Evolutionary conservation across 192 early-diverging fungal species (phyloP).

Genomic region (Backusella psychrophila): DNA sequence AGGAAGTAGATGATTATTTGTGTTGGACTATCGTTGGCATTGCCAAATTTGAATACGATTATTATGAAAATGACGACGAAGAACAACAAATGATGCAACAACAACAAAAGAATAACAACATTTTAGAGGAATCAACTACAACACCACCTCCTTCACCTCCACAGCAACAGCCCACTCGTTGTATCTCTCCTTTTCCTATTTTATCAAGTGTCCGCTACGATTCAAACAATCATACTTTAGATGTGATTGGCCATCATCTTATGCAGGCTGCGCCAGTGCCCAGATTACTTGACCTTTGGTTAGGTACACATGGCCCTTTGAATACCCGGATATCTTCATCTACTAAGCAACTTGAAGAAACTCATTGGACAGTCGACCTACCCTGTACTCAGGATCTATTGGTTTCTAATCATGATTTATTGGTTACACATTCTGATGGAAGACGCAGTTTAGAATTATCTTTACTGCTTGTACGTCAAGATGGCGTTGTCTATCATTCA

Average conservation of each 20-base stretch:
- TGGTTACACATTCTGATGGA: slow-evolving; percentile 19
- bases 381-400: slow-evolving; percentile 37
- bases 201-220: slow-evolving; percentile 42
- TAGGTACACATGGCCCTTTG: slow-evolving; percentile 47
- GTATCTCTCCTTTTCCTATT: slow-evolving; percentile 33
- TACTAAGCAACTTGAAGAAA: slow-evolving; percentile 18
- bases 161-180: background rate
- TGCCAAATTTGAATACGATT: slow-evolving; percentile 48
- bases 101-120: background rate
- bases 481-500: slow-evolving; percentile 33
- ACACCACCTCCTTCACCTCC: slow-evolving; percentile 36
- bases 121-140: background rate
- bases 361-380: slow-evolving; percentile 15
- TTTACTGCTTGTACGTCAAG: slow-evolving; percentile 29
- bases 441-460: slow-evolving; percentile 23
- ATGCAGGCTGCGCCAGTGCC: slow-evolving; percentile 24
- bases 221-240: slow-evolving; percentile 37
- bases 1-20: slow-evolving; percentile 71
- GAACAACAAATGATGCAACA: background rate
- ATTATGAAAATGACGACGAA: slow-evolving; percentile 3
- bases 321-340: slow-evolving; percentile 5
- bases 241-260: slow-evolving; percentile 42
- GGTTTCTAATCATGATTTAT: slow-evolving; percentile 33
- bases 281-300: slow-evolving; percentile 43
- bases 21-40: slow-evolving; percentile 88